A percentile compares a stretch with the other conserved stretches of the same genome.
phyloP scores from a whole-genome alignment of 768 basidiomycete species.

The Macrolepiota dolichaula region DNA sequence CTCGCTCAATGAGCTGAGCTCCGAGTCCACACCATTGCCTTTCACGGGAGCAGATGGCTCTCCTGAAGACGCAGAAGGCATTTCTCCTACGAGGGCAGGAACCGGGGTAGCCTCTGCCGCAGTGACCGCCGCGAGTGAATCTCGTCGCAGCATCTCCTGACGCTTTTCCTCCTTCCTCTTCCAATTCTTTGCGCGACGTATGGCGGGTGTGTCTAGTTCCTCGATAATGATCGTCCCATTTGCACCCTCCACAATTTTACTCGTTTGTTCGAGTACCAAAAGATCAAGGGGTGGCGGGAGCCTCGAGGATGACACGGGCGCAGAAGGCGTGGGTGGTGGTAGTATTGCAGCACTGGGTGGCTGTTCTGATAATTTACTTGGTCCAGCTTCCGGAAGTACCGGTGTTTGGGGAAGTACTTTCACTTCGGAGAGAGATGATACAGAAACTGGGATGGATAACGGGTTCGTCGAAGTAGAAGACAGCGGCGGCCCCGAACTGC shows the following conservation, averaged over 20 bases:
- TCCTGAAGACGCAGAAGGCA: neutral
- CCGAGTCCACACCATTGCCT: slow-evolving; percentile 29
- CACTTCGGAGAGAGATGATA: neutral
- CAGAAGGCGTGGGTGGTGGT: slow-evolving; percentile 1
- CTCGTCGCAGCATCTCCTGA: slow-evolving; percentile 1
- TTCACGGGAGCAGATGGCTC: neutral
- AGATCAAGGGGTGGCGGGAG: neutral
- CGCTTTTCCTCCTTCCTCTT: slow-evolving; percentile 15
- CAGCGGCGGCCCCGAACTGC: slow-evolving; percentile 3
- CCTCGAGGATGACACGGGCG: neutral
- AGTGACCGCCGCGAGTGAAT: neutral
- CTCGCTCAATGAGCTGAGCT: slow-evolving; percentile 45
- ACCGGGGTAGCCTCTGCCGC: neutral
- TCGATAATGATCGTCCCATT: slow-evolving; percentile 62
- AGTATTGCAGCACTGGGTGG: neutral
- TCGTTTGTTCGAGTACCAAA: slow-evolving; percentile 7
- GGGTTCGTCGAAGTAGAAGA: slow-evolving; percentile 20
- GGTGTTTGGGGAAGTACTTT: neutral
- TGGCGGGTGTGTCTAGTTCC: slow-evolving; percentile 68
- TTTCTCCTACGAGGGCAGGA: neutral
- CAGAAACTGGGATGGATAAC: neutral
- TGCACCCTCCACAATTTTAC: slow-evolving; percentile 23
- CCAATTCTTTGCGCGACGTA: slow-evolving; percentile 54
- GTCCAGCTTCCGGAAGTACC: neutral
- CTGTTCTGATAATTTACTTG: neutral